Percentiles rank a stretch among this genome's conserved stretches.
Evolutionary conservation across 495 filamentous ascomycete species (phyloP).

Genomic region (Penicillium ucsense): DNA sequence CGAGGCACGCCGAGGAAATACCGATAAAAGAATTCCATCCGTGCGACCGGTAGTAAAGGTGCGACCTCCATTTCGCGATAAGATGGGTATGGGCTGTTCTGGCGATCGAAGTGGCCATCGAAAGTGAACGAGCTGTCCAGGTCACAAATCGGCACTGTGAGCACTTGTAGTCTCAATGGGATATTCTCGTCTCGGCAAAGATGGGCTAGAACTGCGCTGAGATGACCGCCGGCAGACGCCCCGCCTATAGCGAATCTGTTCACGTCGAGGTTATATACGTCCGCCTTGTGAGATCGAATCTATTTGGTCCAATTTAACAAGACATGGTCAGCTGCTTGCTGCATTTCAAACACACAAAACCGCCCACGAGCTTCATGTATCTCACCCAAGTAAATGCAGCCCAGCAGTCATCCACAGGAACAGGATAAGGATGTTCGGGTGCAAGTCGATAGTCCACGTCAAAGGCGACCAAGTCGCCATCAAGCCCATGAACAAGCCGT

Average conservation of each 20-base stretch:
- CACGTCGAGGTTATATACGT: conserved; percentile 24
- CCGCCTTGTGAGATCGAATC: conserved; percentile 23
- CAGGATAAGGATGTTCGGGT: conserved; percentile 27
- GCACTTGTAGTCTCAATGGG: conserved; percentile 24
- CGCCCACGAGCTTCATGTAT: neutral
- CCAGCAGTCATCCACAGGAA: conserved; percentile 30
- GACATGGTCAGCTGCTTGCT: neutral
- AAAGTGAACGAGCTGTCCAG: conserved; percentile 25
- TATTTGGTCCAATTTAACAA: conserved; percentile 2
- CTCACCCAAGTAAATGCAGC: conserved; percentile 33
- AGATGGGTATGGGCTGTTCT: conserved; percentile 26
- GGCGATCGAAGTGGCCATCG: conserved; percentile 25
- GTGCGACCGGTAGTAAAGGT: conserved; percentile 21
- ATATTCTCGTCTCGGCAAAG: conserved; percentile 28
- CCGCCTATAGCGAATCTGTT: conserved; percentile 25
- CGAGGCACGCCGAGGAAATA: conserved; percentile 29
- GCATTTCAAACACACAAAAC: no score
- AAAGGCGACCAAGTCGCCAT: conserved; percentile 29
- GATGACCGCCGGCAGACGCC: conserved; percentile 28
- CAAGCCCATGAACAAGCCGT: conserved; percentile 22
- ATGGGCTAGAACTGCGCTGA: conserved; percentile 28
- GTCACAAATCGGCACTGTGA: conserved; percentile 29
- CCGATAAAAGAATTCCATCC: conserved; percentile 32
- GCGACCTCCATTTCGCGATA: conserved; percentile 34
- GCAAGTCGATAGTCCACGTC: conserved; percentile 32